A percentile compares a stretch with the other conserved stretches of the same genome.
Evolutionary conservation across 176 grass and related monocot genomes (phyloP).

Genomic region (Aegilops umbellulata): DNA sequence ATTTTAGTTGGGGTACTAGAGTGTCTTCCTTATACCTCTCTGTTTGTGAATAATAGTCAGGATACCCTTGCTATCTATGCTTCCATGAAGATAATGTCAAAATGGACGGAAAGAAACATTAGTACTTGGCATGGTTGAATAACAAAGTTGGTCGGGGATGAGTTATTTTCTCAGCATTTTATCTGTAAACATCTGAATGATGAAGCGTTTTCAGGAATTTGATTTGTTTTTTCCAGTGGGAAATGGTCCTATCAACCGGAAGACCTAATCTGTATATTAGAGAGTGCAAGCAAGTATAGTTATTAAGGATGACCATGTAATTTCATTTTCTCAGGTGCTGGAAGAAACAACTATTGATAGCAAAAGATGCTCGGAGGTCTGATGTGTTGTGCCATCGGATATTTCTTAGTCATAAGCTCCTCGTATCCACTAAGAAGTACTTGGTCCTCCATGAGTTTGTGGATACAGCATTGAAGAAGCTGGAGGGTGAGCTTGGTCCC

Average conservation of each 20-base stretch:
- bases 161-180: background rate
- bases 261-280: background rate
- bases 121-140: background rate
- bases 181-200: background rate
- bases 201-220: background rate
- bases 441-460: constrained; percentile 44
- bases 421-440: constrained; percentile 45
- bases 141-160: background rate
- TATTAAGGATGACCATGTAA: background rate
- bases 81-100: background rate
- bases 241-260: background rate
- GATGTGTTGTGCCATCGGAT: constrained; percentile 54
- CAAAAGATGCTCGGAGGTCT: constrained; percentile 43
- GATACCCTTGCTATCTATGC: background rate
- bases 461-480: constrained; percentile 51
- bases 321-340: constrained; percentile 38
- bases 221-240: background rate
- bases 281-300: background rate
- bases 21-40: no score
- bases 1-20: no score
- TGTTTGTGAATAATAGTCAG: no score
- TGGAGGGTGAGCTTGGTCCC: constrained; percentile 43
- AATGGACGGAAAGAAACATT: background rate
- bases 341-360: constrained; percentile 59
- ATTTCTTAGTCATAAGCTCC: constrained; percentile 54